A percentile compares a stretch with the other conserved stretches of the same genome.
Evolutionary conservation across 805 yeast genomes (phyloP).

Genomic region (Saturnispora besseyi): DNA sequence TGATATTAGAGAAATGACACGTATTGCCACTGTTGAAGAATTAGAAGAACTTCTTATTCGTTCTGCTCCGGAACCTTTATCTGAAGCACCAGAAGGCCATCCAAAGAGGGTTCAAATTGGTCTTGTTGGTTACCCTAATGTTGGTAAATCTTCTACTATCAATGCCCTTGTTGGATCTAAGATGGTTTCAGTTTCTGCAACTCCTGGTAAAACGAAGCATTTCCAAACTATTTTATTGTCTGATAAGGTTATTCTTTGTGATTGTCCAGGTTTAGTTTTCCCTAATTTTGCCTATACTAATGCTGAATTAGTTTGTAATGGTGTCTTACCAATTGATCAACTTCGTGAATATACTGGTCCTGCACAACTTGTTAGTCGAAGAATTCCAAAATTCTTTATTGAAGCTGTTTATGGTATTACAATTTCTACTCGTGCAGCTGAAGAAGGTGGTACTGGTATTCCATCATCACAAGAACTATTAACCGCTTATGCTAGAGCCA

Average conservation of each 20-base stretch:
- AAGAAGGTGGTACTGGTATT: slow-evolving; percentile 83
- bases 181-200: slow-evolving; percentile 95
- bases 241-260: slow-evolving; percentile 79
- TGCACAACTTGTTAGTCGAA: slow-evolving; percentile 68
- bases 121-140: slow-evolving; percentile 95
- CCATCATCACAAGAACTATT: slow-evolving; percentile 87
- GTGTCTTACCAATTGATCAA: slow-evolving; percentile 98
- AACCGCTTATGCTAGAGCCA: slow-evolving; percentile 87
- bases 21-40: slow-evolving; percentile 74
- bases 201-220: slow-evolving; percentile 99
- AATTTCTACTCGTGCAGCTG: slow-evolving; percentile 61
- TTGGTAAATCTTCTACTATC: slow-evolving; percentile 79
- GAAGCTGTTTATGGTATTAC: slow-evolving; percentile 94
- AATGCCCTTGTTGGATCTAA: slow-evolving; percentile 94
- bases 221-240: slow-evolving; percentile 91
- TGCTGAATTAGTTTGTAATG: slow-evolving; percentile 94
- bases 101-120: slow-evolving; percentile 77
- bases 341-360: slow-evolving; percentile 90
- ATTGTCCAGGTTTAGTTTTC: slow-evolving; percentile 98
- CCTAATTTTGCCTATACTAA: slow-evolving; percentile 96
- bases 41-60: slow-evolving; percentile 69
- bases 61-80: slow-evolving; percentile 65
- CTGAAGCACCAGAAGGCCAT: slow-evolving; percentile 42
- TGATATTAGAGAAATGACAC: slow-evolving; percentile 41
- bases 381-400: slow-evolving; percentile 79